Evolutionary conservation across 345 rosid species (phyloP).

Genomic region (Kandelia obovata): DNA sequence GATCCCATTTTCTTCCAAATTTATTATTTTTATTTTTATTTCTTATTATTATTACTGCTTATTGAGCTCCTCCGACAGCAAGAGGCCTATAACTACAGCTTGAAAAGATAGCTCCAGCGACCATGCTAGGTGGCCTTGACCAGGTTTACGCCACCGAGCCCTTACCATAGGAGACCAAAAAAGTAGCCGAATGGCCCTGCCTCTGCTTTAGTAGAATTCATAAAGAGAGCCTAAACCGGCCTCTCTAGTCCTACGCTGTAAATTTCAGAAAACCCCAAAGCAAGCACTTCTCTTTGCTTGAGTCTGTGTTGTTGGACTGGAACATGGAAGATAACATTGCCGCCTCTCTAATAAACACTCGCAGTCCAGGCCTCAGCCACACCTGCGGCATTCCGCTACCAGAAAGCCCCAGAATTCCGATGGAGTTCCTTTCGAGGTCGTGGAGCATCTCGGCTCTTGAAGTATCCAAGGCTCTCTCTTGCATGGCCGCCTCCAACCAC

Average conservation of each 20-base stretch:
- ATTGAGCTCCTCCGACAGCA: background rate
- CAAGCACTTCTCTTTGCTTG: background rate
- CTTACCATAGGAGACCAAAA: too few species aligned
- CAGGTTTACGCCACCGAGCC: too few species aligned
- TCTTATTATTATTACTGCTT: background rate
- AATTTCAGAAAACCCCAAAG: background rate
- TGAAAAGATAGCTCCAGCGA: background rate
- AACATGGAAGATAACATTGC: slow-evolving; percentile 28
- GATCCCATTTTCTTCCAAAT: too few species aligned
- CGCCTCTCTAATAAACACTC: slow-evolving; percentile 33
- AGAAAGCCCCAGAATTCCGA: slow-evolving; percentile 80
- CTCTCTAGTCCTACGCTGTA: background rate
- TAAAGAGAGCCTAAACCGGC: too few species aligned
- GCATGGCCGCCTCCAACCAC: slow-evolving; percentile 21
- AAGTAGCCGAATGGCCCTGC: too few species aligned
- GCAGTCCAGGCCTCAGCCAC: slow-evolving; percentile 33
- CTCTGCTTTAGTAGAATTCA: too few species aligned
- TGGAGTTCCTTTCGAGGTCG: slow-evolving; percentile 92
- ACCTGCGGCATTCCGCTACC: slow-evolving; percentile 43
- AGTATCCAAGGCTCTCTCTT: slow-evolving; percentile 67
- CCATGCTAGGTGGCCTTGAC: background rate
- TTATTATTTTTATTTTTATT: background rate
- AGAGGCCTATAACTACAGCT: background rate
- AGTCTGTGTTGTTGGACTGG: background rate
- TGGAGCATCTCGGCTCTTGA: slow-evolving; percentile 84